phyloP scores from a whole-genome alignment of 129 eudicot genomes.

The Flaveria ramosissima region DNA sequence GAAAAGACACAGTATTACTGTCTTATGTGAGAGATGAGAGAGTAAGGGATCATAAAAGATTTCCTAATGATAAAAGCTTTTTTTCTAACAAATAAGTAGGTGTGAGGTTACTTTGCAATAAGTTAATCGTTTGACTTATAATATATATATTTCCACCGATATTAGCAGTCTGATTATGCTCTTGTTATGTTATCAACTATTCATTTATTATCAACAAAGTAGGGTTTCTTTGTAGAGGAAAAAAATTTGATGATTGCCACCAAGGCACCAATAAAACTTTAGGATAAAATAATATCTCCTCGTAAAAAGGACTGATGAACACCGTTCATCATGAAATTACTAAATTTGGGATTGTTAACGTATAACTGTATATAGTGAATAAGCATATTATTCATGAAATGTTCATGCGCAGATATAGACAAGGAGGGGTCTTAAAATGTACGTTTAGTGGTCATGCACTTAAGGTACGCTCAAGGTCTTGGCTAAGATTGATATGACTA shows the following conservation, averaged over 20 bases:
- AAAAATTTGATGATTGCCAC: background rate
- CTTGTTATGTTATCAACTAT: background rate
- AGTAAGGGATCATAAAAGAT: conserved; percentile 1
- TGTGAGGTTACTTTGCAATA: background rate
- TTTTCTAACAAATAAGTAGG: background rate
- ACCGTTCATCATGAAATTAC: background rate
- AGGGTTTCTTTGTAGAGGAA: background rate
- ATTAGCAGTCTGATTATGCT: background rate
- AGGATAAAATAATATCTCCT: background rate
- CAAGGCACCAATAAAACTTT: background rate
- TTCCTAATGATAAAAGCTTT: background rate
- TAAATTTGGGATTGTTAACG: background rate
- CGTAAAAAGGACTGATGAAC: background rate
- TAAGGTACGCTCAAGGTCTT: background rate
- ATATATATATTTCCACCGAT: background rate
- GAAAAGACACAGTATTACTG: conserved; percentile 13
- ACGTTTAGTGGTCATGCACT: background rate
- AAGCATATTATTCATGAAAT: background rate
- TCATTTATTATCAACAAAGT: conserved; percentile 1
- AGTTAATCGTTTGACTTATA: conserved; percentile 1
- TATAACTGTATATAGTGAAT: background rate
- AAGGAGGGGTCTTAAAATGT: background rate
- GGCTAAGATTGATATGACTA: background rate
- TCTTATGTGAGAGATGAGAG: conserved; percentile 15
- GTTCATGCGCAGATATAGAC: background rate